Conservation (phyloP, 352 stramenopile genomes). For the Phytophthora palmivora region DNA sequence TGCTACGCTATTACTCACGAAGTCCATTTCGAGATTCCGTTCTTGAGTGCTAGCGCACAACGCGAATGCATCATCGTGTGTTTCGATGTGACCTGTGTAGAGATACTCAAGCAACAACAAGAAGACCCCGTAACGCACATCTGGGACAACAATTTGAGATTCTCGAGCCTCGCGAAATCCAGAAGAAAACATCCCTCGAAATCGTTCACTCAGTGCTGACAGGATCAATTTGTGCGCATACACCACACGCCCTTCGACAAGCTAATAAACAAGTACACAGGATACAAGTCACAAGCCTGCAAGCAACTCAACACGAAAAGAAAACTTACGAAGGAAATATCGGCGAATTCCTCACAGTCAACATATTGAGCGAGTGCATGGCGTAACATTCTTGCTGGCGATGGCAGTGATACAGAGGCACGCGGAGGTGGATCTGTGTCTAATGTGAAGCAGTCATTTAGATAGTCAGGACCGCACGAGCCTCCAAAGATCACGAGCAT, state of each 20-base stretch:
- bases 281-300: neutral
- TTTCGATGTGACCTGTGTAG: slow-evolving; percentile 86
- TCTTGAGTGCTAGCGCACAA: slow-evolving; percentile 23
- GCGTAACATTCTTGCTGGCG: slow-evolving; percentile 69
- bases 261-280: slow-evolving; percentile 23
- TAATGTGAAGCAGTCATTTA: slow-evolving; percentile 95
- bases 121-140: slow-evolving; percentile 93
- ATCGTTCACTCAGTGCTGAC: slow-evolving; percentile 93
- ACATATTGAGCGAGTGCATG: slow-evolving; percentile 89
- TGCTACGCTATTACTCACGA: slow-evolving; percentile 34
- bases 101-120: slow-evolving; percentile 94
- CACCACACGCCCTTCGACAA: slow-evolving; percentile 93
- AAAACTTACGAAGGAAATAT: slow-evolving; percentile 92
- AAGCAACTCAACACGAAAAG: slow-evolving; percentile 4
- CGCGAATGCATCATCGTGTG: slow-evolving; percentile 40
- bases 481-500: slow-evolving; percentile 96
- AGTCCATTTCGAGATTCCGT: slow-evolving; percentile 13
- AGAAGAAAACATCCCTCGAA: slow-evolving; percentile 95
- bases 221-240: slow-evolving; percentile 96
- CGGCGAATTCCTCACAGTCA: slow-evolving; percentile 94
- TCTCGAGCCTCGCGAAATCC: slow-evolving; percentile 90
- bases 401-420: slow-evolving; percentile 83
- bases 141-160: slow-evolving; percentile 89
- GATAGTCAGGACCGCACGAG: slow-evolving; percentile 91
- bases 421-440: slow-evolving; percentile 93